phyloP scores from a whole-genome alignment of 495 filamentous ascomycete genomes.

The Parmelia sp. region DNA sequence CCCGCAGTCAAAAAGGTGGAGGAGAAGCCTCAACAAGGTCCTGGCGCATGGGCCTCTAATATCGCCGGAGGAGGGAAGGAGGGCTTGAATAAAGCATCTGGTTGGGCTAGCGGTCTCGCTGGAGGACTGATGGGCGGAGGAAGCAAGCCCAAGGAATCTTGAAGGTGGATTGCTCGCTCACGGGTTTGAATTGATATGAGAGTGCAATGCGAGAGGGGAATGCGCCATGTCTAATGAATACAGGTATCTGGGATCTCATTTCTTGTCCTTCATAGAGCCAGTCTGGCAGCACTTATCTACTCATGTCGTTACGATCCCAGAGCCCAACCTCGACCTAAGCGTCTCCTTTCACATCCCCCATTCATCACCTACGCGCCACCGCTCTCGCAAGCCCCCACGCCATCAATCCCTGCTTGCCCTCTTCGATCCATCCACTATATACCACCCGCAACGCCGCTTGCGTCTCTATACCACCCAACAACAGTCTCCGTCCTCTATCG shows the following conservation, averaged over 20 bases:
- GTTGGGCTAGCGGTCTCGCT: constrained; percentile 10
- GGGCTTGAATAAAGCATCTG: constrained; percentile 8
- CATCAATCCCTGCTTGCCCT: neutral
- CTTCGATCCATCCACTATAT: neutral
- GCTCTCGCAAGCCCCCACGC: neutral
- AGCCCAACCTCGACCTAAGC: no score
- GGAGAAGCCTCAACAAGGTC: constrained; percentile 1
- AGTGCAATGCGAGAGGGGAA: neutral
- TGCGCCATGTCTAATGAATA: neutral
- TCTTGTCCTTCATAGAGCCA: neutral
- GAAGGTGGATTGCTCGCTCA: neutral
- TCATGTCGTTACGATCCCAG: neutral
- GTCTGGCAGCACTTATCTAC: neutral
- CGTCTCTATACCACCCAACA: no score
- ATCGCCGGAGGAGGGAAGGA: constrained; percentile 16
- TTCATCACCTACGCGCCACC: neutral
- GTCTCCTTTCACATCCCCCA: no score
- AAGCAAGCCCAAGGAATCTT: neutral
- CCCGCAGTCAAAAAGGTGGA: neutral
- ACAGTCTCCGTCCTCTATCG: no score
- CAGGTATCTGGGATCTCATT: neutral
- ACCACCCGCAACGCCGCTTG: no score
- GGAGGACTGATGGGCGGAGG: constrained; percentile 14
- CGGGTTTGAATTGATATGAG: neutral
- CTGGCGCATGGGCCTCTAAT: constrained; percentile 16